A percentile compares a stretch with the other conserved stretches of the same genome.
These are phyloP conservation scores for Lentinus brumalis DNA, from an alignment of 768 basidiomycete species.

Conservation along the genomic window DNA sequence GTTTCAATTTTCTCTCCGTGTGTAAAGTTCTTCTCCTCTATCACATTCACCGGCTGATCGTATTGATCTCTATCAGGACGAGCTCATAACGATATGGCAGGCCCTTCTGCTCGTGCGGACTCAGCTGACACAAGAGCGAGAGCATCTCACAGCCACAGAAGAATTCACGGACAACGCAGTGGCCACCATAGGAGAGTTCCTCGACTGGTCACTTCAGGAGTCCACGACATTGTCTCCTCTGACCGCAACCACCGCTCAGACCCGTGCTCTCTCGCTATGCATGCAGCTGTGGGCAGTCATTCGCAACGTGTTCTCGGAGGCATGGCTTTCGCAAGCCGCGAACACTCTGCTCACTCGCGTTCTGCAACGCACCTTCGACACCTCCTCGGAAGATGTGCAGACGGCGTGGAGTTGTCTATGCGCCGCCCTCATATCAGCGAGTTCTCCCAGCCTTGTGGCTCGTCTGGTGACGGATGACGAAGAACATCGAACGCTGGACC, in stretches of 20 bases:
- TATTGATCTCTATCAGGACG: slow-evolving; percentile 32
- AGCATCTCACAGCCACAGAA: slow-evolving; percentile 38
- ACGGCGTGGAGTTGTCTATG: slow-evolving; percentile 52
- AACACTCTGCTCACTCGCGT: slow-evolving; percentile 48
- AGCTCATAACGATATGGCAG: slow-evolving; percentile 52
- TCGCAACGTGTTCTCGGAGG: slow-evolving; percentile 46
- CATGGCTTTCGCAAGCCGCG: slow-evolving; percentile 46
- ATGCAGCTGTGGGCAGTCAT: slow-evolving; percentile 53
- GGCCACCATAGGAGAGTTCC: slow-evolving; percentile 39
- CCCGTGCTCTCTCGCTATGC: slow-evolving; percentile 37
- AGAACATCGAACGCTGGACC: slow-evolving; percentile 32
- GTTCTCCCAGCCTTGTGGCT: slow-evolving; percentile 42
- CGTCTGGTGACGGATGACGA: slow-evolving; percentile 33
- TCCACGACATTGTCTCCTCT: no score
- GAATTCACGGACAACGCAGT: slow-evolving; percentile 39
- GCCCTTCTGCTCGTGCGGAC: slow-evolving; percentile 55
- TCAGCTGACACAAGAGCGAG: slow-evolving; percentile 42
- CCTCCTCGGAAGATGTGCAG: slow-evolving; percentile 42
- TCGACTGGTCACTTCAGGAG: slow-evolving; percentile 21
- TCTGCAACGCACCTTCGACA: slow-evolving; percentile 44
- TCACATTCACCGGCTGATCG: background rate
- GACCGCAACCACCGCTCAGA: background rate
- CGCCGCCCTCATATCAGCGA: slow-evolving; percentile 45
- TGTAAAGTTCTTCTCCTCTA: background rate
- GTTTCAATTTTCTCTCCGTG: background rate